Evolutionary conservation across 495 filamentous ascomycete species (phyloP), one percentile per base, ranked within the genome.

Genomic region (Bacidia gigantensis): DNA sequence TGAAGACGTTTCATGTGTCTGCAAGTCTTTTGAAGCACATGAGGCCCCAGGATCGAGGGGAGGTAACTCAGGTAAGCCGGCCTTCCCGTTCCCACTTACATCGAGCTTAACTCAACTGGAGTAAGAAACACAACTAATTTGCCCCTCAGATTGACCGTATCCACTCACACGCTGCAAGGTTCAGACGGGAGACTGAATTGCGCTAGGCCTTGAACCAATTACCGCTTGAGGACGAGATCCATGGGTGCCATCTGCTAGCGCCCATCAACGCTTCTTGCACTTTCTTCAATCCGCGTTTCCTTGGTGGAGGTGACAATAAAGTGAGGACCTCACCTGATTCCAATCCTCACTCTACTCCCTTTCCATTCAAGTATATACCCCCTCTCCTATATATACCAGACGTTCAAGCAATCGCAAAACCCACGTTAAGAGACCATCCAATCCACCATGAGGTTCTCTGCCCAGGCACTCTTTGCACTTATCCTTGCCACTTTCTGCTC

Each of bases 401-500:
- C n/a, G n/a, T n/a, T n/a, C n/a, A n/a, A n/a, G n/a, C n/a, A n/a
- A n/a, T n/a, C n/a, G n/a, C n/a, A n/a, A n/a, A n/a, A n/a, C n/a
- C n/a, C n/a, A n/a, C n/a, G n/a, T n/a, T n/a, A n/a, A n/a, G n/a
- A n/a, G n/a, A n/a, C n/a, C 29, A 35, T 35, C 5, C 29, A 35
- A 35, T n/a, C 29, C 29, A 14, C 14, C 29, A 35, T 7, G 7
- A 35, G 5, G 29, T 14, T 35, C 29, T 35, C 29, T 7, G 14
- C 29, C 29, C 7, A 44, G 17, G 41, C 41, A n/a, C 9, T 44
- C 20, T 5, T 44, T 22, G 60, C 43, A 25, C 56, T 71, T 12
- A 58, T 63, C 35, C 51, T 72, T 22, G 53, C 65, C 24, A 58
- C 65, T 43, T 50, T 64, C 42, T 59, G 61, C 38, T 60, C 62